Conservation (phyloP, 2,329 filamentous ascomycete genomes). For the Alternaria sp. region DNA sequence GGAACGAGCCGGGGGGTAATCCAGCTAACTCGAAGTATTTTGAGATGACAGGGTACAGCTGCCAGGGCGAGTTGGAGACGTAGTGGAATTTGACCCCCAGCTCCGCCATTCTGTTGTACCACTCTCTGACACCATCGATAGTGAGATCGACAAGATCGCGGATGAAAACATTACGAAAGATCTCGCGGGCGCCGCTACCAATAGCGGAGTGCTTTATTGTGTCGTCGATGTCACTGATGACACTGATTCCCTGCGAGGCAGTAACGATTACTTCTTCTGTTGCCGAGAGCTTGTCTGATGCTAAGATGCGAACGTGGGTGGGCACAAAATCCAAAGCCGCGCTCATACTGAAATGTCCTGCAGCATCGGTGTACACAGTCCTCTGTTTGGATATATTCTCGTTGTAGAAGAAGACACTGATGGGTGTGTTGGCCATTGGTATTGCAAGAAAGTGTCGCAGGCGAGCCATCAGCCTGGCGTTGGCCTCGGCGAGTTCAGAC, state of each 20-base stretch:
- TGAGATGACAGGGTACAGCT: slow-evolving; percentile 88
- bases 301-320: slow-evolving; percentile 86
- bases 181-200: slow-evolving; percentile 83
- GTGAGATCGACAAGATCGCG: slow-evolving; percentile 82
- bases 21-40: slow-evolving; percentile 83
- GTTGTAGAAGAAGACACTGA: slow-evolving; percentile 97
- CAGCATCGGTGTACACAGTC: slow-evolving; percentile 84
- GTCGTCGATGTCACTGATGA: slow-evolving; percentile 98
- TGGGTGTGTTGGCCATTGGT: slow-evolving; percentile 76
- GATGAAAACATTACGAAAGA: slow-evolving; percentile 95
- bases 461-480: slow-evolving; percentile 85
- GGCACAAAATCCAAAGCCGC: slow-evolving; percentile 89
- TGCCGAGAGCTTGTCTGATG: slow-evolving; percentile 82
- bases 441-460: slow-evolving; percentile 90
- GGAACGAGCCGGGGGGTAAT: slow-evolving; percentile 86
- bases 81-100: slow-evolving; percentile 93
- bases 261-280: slow-evolving; percentile 81
- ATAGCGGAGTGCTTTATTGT: slow-evolving; percentile 97
- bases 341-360: slow-evolving; percentile 84
- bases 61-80: slow-evolving; percentile 99
- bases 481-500: slow-evolving; percentile 79
- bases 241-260: slow-evolving; percentile 79
- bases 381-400: slow-evolving; percentile 80
- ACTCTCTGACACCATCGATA: slow-evolving; percentile 86
- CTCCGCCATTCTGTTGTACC: slow-evolving; percentile 80